phyloP scores from a whole-genome alignment of 352 stramenopile species.

The Phytophthora melonis region DNA sequence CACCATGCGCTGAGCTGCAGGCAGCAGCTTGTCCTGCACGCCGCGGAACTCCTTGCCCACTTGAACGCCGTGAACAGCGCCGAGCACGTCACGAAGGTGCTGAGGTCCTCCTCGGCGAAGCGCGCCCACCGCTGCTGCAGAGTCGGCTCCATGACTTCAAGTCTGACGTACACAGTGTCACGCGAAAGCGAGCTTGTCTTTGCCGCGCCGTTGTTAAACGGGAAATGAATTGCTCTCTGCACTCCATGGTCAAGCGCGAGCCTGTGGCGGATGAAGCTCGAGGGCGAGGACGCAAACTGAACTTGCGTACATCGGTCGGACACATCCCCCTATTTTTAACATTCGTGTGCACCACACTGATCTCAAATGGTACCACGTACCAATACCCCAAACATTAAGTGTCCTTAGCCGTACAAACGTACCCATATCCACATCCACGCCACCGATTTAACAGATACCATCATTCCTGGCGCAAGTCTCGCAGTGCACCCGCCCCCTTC shows the following conservation, averaged over 20 bases:
- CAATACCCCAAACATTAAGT: neutral
- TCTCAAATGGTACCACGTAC: neutral
- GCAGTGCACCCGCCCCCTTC: neutral
- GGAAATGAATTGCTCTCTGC: slow-evolving; percentile 18
- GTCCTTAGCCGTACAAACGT: neutral
- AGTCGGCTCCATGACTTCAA: slow-evolving; percentile 29
- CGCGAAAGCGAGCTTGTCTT: slow-evolving; percentile 1
- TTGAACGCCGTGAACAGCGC: slow-evolving; percentile 40
- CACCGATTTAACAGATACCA: neutral
- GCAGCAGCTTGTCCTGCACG: slow-evolving; percentile 12
- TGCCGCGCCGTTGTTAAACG: slow-evolving; percentile 28
- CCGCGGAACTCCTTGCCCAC: slow-evolving; percentile 43
- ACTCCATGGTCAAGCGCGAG: neutral
- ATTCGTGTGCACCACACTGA: neutral
- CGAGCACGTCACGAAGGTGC: slow-evolving; percentile 43
- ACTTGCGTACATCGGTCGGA: slow-evolving; percentile 26
- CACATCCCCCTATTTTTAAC: slow-evolving; percentile 11
- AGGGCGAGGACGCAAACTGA: slow-evolving; percentile 19
- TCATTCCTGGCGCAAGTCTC: slow-evolving; percentile 20
- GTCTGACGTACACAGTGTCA: neutral
- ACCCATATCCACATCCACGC: neutral
- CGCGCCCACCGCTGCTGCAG: slow-evolving; percentile 49
- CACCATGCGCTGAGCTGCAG: slow-evolving; percentile 30
- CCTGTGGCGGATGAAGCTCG: neutral
- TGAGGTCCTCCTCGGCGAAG: slow-evolving; percentile 60